Evolutionary conservation across 1,139 yeast genomes (phyloP).

Genomic region (Suhomyces kunorum): DNA sequence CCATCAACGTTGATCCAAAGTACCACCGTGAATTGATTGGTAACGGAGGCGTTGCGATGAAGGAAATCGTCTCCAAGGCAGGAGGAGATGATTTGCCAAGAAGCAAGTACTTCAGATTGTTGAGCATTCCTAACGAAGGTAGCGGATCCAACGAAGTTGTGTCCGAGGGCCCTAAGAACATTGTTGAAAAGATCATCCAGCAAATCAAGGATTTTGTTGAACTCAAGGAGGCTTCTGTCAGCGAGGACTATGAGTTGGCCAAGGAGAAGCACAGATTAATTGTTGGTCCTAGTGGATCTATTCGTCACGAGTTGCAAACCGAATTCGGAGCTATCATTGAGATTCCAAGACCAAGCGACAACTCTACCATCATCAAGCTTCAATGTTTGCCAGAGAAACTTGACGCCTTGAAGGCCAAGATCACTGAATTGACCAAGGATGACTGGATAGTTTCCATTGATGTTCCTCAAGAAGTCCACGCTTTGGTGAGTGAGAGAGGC

Average conservation of each 20-base stretch:
- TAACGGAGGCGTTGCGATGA: constrained; percentile 71
- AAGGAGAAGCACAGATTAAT: constrained; percentile 74
- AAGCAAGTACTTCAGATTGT: constrained; percentile 53
- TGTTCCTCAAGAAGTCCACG: constrained; percentile 61
- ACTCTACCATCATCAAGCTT: constrained; percentile 48
- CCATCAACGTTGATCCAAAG: constrained; percentile 72
- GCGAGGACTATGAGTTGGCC: constrained; percentile 61
- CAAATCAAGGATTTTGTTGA: constrained; percentile 66
- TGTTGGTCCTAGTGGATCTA: constrained; percentile 80
- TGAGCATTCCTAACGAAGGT: constrained; percentile 75
- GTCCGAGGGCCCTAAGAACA: constrained; percentile 71
- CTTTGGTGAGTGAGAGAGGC: constrained; percentile 69
- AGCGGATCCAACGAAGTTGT: constrained; percentile 63
- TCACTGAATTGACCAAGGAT: constrained; percentile 55
- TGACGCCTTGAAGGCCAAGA: constrained; percentile 56
- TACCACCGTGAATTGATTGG: constrained; percentile 84
- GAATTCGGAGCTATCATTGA: constrained; percentile 64
- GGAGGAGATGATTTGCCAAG: constrained; percentile 65
- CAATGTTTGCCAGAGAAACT: constrained; percentile 65
- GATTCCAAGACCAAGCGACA: constrained; percentile 65
- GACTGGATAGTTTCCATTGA: constrained; percentile 49
- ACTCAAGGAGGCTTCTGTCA: constrained; percentile 62
- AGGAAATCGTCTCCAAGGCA: constrained; percentile 74
- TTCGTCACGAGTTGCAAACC: constrained; percentile 71
- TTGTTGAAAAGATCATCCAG: constrained; percentile 69